A percentile compares a stretch with the other conserved stretches of the same genome.
Conservation (phyloP, 495 filamentous ascomycete species). For the Trichoderma reesei region DNA sequence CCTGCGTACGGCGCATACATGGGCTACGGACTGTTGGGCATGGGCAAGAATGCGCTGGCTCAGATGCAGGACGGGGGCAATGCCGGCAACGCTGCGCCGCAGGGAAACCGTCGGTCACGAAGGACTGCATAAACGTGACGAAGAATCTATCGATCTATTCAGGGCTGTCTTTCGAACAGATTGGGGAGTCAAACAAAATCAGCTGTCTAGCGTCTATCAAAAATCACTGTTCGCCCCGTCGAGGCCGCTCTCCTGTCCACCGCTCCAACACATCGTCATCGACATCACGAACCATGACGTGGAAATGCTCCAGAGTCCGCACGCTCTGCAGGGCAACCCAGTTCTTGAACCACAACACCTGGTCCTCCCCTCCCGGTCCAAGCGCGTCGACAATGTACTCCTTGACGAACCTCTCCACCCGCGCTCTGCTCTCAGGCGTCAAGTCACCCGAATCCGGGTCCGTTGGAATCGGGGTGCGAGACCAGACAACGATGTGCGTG, state of each 20-base stretch:
- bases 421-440: constrained; percentile 51
- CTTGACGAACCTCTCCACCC: constrained; percentile 58
- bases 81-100: constrained; percentile 18
- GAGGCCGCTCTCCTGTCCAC: constrained; percentile 45
- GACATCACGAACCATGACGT: constrained; percentile 53
- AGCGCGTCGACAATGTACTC: constrained; percentile 54
- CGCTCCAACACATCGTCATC: constrained; percentile 47
- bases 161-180: neutral
- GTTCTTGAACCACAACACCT: constrained; percentile 90
- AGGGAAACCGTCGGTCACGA: constrained; percentile 9
- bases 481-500: constrained; percentile 63
- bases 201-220: constrained; percentile 5
- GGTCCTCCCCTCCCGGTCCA: constrained; percentile 38
- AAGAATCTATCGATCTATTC: neutral
- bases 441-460: constrained; percentile 58
- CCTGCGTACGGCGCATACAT: constrained; percentile 61
- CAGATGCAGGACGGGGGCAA: constrained; percentile 32
- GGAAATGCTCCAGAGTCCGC: constrained; percentile 58
- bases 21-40: constrained; percentile 55
- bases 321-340: constrained; percentile 86
- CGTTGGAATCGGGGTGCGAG: constrained; percentile 44
- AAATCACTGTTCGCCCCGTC: constrained; percentile 19
- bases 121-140: neutral
- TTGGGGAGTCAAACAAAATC: neutral
- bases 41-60: constrained; percentile 52